Evolutionary conservation across 2,329 filamentous ascomycete species (phyloP), one percentile per base, ranked within the genome.

Genomic region (Beauveria pseudobassiana): DNA sequence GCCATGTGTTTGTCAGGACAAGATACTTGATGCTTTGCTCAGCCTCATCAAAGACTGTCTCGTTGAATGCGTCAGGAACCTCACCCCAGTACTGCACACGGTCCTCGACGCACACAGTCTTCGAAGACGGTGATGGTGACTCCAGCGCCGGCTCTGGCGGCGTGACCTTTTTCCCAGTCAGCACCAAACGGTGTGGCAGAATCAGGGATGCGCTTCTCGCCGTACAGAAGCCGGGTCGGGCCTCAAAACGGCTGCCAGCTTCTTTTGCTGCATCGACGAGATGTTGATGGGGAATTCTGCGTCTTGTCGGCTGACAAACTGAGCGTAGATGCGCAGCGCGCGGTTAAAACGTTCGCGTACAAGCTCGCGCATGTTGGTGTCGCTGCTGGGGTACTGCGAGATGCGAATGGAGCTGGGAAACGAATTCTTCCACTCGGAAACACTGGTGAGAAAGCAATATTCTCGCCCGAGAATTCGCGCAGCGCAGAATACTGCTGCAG

Each of bases 391-490:
- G 16, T 50, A 52, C 38, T 16, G 34, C 24, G 43, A 26, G 24
- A 68, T 65, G n/a, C 63, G 64, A 1, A 67, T 54, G 1, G 65
- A 43, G 1, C 48, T 45, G 0, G 74, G 71, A 51, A 74, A 70
- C 1, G 71, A 72, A 3, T 69, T 67, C 69, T 82, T 85, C 82
- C 84, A 88, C 54, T 79, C 76, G 1, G 78, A 74, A 1, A 87
- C 79, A n/a, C 77, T 75, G 9, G 78, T 84, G 2, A 89, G 69
- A 89, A 89, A 40, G 85, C 81, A 65, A 89, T 86, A 68, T 90
- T 90, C 70, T 90, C 87, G 16, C 86, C 87, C 0, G 86, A 88
- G 68, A 89, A 89, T 66, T 89, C 87, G 42, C 81, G 79, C 1
- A 83, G 76, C 0, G 86, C 86, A 0, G 87, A 86, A 69, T 87